Base-by-base conservation (phyloP, 2,329 filamentous ascomycete species). In the Phialophora tarda region DNA sequence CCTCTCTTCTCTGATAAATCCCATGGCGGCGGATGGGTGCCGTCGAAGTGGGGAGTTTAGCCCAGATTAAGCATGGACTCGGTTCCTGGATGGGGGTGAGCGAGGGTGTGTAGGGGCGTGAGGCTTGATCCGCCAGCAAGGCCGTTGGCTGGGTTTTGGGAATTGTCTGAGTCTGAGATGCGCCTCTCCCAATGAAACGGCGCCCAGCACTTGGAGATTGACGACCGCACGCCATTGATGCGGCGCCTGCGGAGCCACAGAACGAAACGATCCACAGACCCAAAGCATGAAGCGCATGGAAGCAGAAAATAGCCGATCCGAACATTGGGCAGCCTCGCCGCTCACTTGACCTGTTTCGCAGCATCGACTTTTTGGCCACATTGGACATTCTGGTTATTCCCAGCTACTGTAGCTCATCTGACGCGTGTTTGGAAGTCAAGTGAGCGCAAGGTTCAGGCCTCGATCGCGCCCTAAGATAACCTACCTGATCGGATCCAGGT, bases 71-170 rank as follows among this genome's bases (percentile, higher is more conserved):
- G 59, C 47, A 38, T 53, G 59, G 59, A 34, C n/a, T 53, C 48
- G 50, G 56, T 17, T 57, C 34, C 61, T 55, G 26, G 63, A 60
- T 53, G 17, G 58, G 44, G 44, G 47, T 23, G 41, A 50, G 38
- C 38, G 14, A 48, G 41, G 60, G 51, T 53, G 47, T 59, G 41
- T 24, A 21, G 59, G 38, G 14, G 59, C 28, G 32, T 56, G 41
- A 26, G 47, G 63, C 57, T 44, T 47, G 47, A 47, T 50, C 23
- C 28, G 32, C 57, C 50, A 32, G 59, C 44, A 12, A 32, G 17
- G 51, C 59, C 59, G 67, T 69, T 70, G 65, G 68, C 58, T 68
- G 63, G 68, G 68, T 68, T 70, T 69, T 70, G 65, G 65, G 14
- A 28, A 38, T n/a, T 69, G 68, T 67, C 63, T 69, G 63, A 67